phyloP scores from a whole-genome alignment of 1,284 basidiomycete species.

The Fistulina hepatica region DNA sequence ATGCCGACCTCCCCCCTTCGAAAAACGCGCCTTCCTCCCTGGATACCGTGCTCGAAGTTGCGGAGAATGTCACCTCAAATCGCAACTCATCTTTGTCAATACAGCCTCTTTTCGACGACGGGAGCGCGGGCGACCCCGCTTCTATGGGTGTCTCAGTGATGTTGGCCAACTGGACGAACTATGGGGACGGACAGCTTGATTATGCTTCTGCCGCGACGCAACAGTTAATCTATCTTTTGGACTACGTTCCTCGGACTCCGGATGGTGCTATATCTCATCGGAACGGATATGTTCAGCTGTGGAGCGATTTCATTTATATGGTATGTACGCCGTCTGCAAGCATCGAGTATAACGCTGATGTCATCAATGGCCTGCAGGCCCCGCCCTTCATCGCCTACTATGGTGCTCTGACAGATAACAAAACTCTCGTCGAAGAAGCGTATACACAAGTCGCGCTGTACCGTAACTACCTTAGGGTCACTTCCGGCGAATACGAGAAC shows the following conservation, averaged over 20 bases:
- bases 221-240: conserved; percentile 64
- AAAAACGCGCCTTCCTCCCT: conserved; percentile 21
- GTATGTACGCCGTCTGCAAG: conserved; percentile 21
- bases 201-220: conserved; percentile 59
- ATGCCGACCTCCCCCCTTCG: conserved; percentile 31
- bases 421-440: conserved; percentile 55
- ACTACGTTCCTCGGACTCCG: conserved; percentile 51
- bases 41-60: conserved; percentile 40
- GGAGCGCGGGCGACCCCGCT: conserved; percentile 72
- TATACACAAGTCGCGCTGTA: conserved; percentile 77
- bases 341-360: not conserved
- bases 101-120: conserved; percentile 42
- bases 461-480: conserved; percentile 41
- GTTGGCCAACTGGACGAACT: conserved; percentile 64
- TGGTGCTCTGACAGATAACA: conserved; percentile 60
- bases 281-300: conserved; percentile 52
- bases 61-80: conserved; percentile 40
- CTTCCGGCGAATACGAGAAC: conserved; percentile 23
- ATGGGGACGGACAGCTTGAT: conserved; percentile 28
- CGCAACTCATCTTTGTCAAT: conserved; percentile 32
- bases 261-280: conserved; percentile 81
- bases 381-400: conserved; percentile 91
- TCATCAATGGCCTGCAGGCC: conserved; percentile 18
- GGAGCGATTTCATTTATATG: conserved; percentile 80
- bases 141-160: conserved; percentile 73